Base-by-base conservation (phyloP, 768 basidiomycete genomes). In the Tylopilus balloui region DNA sequence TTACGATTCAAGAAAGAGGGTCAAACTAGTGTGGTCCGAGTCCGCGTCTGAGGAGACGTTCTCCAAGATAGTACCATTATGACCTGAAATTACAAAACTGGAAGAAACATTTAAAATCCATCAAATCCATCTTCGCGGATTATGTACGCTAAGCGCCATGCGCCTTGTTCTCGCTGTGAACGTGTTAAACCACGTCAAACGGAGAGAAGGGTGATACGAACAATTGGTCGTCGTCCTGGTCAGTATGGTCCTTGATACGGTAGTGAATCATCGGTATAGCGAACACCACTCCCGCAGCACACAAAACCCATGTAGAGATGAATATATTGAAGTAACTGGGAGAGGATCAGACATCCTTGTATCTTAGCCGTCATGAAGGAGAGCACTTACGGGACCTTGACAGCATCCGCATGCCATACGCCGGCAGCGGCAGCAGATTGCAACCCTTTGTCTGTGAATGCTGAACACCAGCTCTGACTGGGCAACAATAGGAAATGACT, bases 341-440 rank as follows among this genome's bases (percentile, higher is more conserved):
- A n/a, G 44, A 43, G 45, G 11, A 24, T 40, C 44, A 20, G 45
- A 20, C 38, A 14, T 35, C 2, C 19, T 42, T 19, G 25, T 37
- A 23, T n/a, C 25, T 42, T 17, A 17, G 17, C 34, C 25, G 21
- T 25, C 20, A 27, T 6, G 35, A 31, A 6, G 42, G 17, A 47
- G 15, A 47, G 15, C 24, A 73, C 84, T 65, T 60, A 88, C 83
- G 88, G 84, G 20, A 73, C 57, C 31, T 67, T 63, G 15, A 79
- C 71, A 4, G 74, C 86, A 67, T 90, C 88, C 10, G 79, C 81
- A 37, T 81, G 75, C 86, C 86, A 90, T 14, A 77, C 68, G 34
- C 80, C 85, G 3, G 84, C 87, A 19, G 79, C 86, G 51, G 83
- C 88, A 8, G 86, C 86, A 12, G 84, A 86, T 61, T 89, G 87